These are phyloP conservation scores for Ogataea nakhonphanomensis DNA, from an alignment of 805 yeast species.

Conservation along the genomic window DNA sequence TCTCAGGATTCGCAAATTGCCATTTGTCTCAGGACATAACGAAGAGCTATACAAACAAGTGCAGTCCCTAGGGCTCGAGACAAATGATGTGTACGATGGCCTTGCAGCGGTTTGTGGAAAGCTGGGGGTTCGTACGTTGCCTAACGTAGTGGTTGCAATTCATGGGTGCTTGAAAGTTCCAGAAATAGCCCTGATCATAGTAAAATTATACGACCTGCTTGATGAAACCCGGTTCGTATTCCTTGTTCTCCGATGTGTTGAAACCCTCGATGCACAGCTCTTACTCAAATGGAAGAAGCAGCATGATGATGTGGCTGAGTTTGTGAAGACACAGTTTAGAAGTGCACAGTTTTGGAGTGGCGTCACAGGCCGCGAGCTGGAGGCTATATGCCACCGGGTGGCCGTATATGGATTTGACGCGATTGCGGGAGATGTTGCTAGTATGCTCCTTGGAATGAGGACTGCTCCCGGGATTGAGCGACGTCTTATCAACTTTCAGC, in stretches of 20 bases:
- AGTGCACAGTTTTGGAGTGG: conserved; percentile 23
- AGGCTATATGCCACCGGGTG: conserved; percentile 15
- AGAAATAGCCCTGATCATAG: conserved; percentile 16
- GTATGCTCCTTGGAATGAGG: conserved; percentile 6
- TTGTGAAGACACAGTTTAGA: conserved; percentile 9
- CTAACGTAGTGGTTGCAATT: conserved; percentile 1
- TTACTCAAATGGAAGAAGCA: conserved; percentile 15
- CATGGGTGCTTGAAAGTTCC: conserved; percentile 14
- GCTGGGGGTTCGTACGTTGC: conserved; percentile 1
- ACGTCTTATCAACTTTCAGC: conserved; percentile 8
- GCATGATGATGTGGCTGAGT: conserved; percentile 14
- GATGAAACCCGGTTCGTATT: conserved; percentile 20
- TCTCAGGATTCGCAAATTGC: conserved; percentile 11
- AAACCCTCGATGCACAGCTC: conserved; percentile 13
- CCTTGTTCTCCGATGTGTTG: conserved; percentile 24
- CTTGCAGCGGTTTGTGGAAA: conserved; percentile 6
- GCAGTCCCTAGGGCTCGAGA: conserved; percentile 1
- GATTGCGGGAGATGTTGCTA: conserved; percentile 19
- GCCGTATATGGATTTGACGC: conserved; percentile 27
- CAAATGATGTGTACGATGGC: not conserved
- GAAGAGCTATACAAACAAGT: conserved; percentile 1
- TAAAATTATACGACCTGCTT: conserved; percentile 15
- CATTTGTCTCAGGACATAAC: conserved; percentile 1
- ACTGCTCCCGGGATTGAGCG: not conserved
- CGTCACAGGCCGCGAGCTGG: conserved; percentile 12